Percentiles rank a stretch among this genome's conserved stretches.
Conservation (phyloP, 2,329 filamentous ascomycete species). For the Penicillium sp. region DNA sequence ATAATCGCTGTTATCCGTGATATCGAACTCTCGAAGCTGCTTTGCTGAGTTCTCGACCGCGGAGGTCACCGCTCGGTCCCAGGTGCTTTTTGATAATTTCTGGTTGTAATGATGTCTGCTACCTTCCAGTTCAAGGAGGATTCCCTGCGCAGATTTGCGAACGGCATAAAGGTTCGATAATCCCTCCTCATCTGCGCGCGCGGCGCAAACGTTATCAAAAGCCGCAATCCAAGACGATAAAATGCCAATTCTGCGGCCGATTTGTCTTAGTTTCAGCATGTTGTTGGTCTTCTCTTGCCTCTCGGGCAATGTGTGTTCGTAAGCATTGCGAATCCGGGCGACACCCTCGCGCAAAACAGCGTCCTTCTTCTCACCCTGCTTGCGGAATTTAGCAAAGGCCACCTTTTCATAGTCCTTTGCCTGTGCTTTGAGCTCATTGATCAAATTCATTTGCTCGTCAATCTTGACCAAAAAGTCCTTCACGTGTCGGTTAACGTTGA, state of each 20-base stretch:
- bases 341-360: constrained; percentile 72
- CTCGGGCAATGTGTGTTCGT: constrained; percentile 74
- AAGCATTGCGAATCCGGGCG: constrained; percentile 74
- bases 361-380: constrained; percentile 83
- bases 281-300: constrained; percentile 73
- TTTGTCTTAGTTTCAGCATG: constrained; percentile 77
- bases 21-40: constrained; percentile 71
- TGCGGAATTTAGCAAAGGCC: constrained; percentile 85
- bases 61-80: constrained; percentile 84
- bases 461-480: constrained; percentile 99
- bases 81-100: constrained; percentile 72
- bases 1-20: constrained; percentile 64
- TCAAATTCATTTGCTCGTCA: constrained; percentile 94
- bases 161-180: constrained; percentile 69
- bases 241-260: constrained; percentile 79
- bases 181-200: constrained; percentile 63
- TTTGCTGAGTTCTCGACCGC: constrained; percentile 81
- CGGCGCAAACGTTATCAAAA: constrained; percentile 79
- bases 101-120: constrained; percentile 90
- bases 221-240: constrained; percentile 91
- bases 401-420: constrained; percentile 82
- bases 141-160: constrained; percentile 83
- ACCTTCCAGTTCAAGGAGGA: constrained; percentile 82
- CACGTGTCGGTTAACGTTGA: constrained; percentile 97
- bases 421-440: constrained; percentile 90